Base-by-base conservation (phyloP, 495 filamentous ascomycete species). In the Penicillium subrubescens region DNA sequence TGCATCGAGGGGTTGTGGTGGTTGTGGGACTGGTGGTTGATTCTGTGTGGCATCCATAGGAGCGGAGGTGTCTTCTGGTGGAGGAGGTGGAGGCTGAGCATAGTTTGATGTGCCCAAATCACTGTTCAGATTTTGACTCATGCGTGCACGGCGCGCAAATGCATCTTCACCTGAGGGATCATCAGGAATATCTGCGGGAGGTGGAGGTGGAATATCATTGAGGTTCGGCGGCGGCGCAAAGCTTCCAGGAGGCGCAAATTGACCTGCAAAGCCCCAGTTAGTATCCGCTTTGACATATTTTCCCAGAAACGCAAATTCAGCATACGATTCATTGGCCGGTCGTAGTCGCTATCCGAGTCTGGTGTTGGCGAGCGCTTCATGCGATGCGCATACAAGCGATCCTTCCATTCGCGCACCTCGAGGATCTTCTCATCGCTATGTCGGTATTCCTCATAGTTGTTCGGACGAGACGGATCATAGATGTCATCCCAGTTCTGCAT, bases 401-500 rank as follows among this genome's bases (percentile, higher is more conserved):
- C 89, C 69, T 96, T 96, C 94, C 94, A 98, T 61, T 97, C 93
- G 41, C 87, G 82, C 21, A 94, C 84, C 74, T 95, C 92, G 0
- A 82, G 73, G 46, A 93, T 85, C 66, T 90, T 89, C 74, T 97
- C 94, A 34, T 96, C 93, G 64, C 92, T 94, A 41, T 88, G 81
- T 52, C 90, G 86, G 71, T 96, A 97, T 73, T 96, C 91, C 52
- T 93, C 88, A 62, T 94, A 93, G 60, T 87, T 92, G 44, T 93
- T 97, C 1, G 94, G 94, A 23, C 90, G 78, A 3, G 89, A 83
- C 0, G 92, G 91, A 69, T 97, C 94, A 69, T 97, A 98, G 50
- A 94, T 87, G 72, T 96, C 94, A 71, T 97, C 92, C 94, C 94
- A 97, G 71, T 97, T 88, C 46, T 91, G 90, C 56, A 87, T 79